Evolutionary conservation across 2,329 filamentous ascomycete species (phyloP), one percentile per base, ranked within the genome.

Genomic region (Colletotrichum coccodes): DNA sequence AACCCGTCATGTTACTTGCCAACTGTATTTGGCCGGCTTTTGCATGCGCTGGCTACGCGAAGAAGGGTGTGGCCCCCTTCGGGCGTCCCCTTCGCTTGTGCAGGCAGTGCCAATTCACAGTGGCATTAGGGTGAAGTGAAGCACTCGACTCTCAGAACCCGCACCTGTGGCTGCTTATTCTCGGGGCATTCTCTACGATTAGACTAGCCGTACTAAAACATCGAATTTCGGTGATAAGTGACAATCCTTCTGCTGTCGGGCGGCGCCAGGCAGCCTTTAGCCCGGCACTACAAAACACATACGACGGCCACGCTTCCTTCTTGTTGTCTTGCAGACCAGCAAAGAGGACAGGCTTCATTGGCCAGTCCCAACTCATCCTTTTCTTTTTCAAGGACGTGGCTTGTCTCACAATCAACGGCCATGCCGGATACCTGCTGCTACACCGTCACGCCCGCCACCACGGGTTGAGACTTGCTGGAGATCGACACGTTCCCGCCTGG

Each of bases 21-120:
- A 65, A 65, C 65, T 60, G 56, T 68, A 60, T 56, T 68, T 64
- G 16, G 46, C 34, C 53, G 53, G 46, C 46, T 40, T 64, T 47
- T 59, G 53, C 38, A 9, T 21, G n/a, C 42, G 36, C 46, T 44
- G 40, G 36, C 28, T 32, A 40, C 28, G 16, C 30, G 16, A 9
- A n/a, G 28, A 34, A 46, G 23, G 42, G 16, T 38, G 4, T 30
- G 21, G 7, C 16, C 18, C 8, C 23, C 5, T n/a, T 12, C 6
- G 38, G 23, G 54, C 23, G 61, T n/a, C 61, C 12, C 23, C 23
- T 12, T 5, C 28, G 18, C 32, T 16, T 50, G 26, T 4, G n/a
- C 46, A 38, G 34, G 44, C 46, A 14, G 60, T 21, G 21, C 14
- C 16, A 21, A 21, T 14, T 3, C 28, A 16, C 16, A 30, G 21